Conservation (phyloP, 225 moss, liverwort and hornwort genomes). For the Takakia lepidozioides region DNA sequence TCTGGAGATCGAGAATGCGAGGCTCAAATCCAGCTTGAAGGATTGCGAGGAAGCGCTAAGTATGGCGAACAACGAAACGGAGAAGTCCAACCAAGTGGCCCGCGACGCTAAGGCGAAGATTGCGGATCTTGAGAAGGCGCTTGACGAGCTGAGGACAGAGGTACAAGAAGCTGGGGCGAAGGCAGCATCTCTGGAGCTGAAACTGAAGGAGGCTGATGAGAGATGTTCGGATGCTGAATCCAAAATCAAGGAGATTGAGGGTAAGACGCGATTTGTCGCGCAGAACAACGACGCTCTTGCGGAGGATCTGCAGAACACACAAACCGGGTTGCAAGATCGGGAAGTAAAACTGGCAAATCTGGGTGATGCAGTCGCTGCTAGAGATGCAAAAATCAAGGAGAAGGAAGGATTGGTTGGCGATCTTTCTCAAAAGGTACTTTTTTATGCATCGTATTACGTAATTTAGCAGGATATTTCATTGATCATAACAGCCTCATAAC, state of each 20-base stretch:
- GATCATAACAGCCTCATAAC: neutral
- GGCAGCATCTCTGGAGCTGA: slow-evolving; percentile 32
- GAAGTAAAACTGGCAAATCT: slow-evolving; percentile 25
- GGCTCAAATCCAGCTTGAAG: slow-evolving; percentile 23
- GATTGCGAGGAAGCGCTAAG: slow-evolving; percentile 61
- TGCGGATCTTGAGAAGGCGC: slow-evolving; percentile 21
- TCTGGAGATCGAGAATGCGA: slow-evolving; percentile 31
- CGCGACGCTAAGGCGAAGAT: slow-evolving; percentile 25
- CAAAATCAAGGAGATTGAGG: slow-evolving; percentile 5
- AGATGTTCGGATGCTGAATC: slow-evolving; percentile 6
- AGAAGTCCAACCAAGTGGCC: slow-evolving; percentile 39
- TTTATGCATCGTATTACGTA: neutral
- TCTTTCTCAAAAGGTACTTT: slow-evolving; percentile 28
- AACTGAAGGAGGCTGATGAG: slow-evolving; percentile 25
- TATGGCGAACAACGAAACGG: slow-evolving; percentile 45
- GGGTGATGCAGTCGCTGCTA: slow-evolving; percentile 17
- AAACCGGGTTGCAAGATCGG: slow-evolving; percentile 21
- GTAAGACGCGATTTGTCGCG: too few relatives aligned
- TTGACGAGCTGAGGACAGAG: slow-evolving; percentile 10
- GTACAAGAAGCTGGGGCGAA: slow-evolving; percentile 33
- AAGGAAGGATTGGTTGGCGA: slow-evolving; percentile 27
- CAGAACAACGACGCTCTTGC: slow-evolving; percentile 14
- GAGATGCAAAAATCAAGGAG: slow-evolving; percentile 18
- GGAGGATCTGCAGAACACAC: slow-evolving; percentile 20
- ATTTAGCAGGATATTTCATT: neutral